Evolutionary conservation across 192 early-diverging fungal genomes (phyloP).

Genomic region (Umbelopsis sp.): DNA sequence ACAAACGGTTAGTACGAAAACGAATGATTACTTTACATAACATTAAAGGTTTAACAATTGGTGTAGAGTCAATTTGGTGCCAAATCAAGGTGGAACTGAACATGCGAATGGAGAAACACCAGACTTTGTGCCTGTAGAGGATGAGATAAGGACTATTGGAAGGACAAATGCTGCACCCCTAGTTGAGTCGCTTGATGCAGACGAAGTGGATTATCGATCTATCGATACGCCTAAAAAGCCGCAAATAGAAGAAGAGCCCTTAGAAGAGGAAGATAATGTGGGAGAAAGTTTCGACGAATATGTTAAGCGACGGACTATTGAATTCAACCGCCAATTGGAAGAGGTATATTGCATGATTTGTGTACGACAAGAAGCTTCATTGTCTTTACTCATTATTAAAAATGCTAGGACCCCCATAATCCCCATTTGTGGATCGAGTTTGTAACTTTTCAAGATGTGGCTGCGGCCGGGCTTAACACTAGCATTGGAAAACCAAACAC

Average conservation of each 20-base stretch:
- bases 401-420: slow-evolving; percentile 46
- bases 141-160: not conserved
- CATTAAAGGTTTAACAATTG: slow-evolving; percentile 15
- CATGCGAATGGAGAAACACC: not conserved
- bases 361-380: not conserved
- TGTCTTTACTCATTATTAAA: not conserved
- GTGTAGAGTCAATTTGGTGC: slow-evolving; percentile 5
- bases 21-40: slow-evolving; percentile 3
- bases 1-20: slow-evolving; percentile 26
- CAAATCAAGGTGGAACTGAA: slow-evolving; percentile 1
- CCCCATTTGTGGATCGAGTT: slow-evolving; percentile 52
- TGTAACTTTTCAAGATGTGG: slow-evolving; percentile 56
- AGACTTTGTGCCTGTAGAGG: slow-evolving; percentile 1
- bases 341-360: slow-evolving; percentile 7
- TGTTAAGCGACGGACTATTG: slow-evolving; percentile 37
- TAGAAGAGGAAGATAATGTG: slow-evolving; percentile 29
- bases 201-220: slow-evolving; percentile 46
- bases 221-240: slow-evolving; percentile 43
- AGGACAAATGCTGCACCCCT: not conserved
- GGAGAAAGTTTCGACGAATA: slow-evolving; percentile 45
- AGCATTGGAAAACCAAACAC: slow-evolving; percentile 29
- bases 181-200: not conserved
- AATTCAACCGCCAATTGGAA: slow-evolving; percentile 31
- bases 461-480: slow-evolving; percentile 24
- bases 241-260: slow-evolving; percentile 33